Conservation (phyloP, 345 rosid species). For the Litchi chinensis region DNA sequence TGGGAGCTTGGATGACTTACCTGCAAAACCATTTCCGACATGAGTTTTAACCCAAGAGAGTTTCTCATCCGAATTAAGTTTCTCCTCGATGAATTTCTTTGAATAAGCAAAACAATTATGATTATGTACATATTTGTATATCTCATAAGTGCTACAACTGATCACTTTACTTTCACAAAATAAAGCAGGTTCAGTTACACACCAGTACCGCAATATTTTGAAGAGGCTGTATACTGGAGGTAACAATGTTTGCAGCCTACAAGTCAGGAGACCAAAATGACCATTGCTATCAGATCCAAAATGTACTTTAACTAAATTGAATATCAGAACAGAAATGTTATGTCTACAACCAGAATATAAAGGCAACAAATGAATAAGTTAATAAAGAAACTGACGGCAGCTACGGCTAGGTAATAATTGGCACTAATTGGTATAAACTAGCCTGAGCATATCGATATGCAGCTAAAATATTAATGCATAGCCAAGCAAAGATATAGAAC, state of each 20-base stretch:
- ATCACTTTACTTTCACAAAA: neutral
- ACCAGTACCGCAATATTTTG: conserved; percentile 68
- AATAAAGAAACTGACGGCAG: neutral
- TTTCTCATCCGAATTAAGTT: conserved; percentile 48
- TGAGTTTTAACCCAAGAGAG: conserved; percentile 52
- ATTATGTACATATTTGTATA: neutral
- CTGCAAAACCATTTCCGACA: conserved; percentile 72
- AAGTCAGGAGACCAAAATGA: conserved; percentile 4
- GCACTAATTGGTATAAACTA: neutral
- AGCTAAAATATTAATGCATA: neutral
- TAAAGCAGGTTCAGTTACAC: conserved; percentile 23
- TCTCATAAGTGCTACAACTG: neutral
- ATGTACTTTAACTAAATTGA: neutral
- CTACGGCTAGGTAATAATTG: neutral
- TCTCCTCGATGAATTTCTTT: conserved; percentile 60
- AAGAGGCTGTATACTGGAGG: conserved; percentile 80
- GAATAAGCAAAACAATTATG: neutral
- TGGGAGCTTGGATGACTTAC: conserved; percentile 27
- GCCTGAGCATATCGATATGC: neutral
- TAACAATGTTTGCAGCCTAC: conserved; percentile 76
- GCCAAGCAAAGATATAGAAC: neutral
- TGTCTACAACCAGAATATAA: neutral
- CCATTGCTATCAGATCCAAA: neutral
- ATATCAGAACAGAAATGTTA: neutral
- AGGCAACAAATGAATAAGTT: neutral